A percentile compares a stretch with the other conserved stretches of the same genome.
phyloP scores from a whole-genome alignment of 2,329 filamentous ascomycete genomes.

The Aspergillus aculeatinus region DNA sequence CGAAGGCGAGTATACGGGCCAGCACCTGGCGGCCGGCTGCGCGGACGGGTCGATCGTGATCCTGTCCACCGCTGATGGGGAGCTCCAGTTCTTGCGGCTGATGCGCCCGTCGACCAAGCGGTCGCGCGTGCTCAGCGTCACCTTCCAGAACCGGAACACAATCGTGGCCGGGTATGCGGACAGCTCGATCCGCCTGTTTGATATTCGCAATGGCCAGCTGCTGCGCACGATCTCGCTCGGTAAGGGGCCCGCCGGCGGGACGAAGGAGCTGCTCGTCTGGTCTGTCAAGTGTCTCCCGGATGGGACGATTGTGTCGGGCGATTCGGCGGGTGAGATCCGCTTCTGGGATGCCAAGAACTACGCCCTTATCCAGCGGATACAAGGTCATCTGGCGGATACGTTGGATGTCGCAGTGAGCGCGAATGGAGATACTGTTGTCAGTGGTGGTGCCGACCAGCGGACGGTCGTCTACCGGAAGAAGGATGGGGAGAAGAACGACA shows the following conservation, averaged over 20 bases:
- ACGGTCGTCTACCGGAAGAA: slow-evolving; percentile 77
- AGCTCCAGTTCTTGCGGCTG: slow-evolving; percentile 75
- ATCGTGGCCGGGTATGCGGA: slow-evolving; percentile 94
- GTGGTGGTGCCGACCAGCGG: slow-evolving; percentile 85
- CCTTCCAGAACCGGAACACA: slow-evolving; percentile 79
- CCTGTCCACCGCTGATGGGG: slow-evolving; percentile 80
- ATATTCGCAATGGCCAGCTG: slow-evolving; percentile 73
- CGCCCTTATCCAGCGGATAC: slow-evolving; percentile 79
- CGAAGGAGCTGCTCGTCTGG: slow-evolving; percentile 89
- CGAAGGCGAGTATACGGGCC: slow-evolving; percentile 44
- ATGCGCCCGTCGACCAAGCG: slow-evolving; percentile 79
- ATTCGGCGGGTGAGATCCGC: slow-evolving; percentile 88
- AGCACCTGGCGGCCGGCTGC: slow-evolving; percentile 81
- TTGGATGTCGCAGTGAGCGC: slow-evolving; percentile 79
- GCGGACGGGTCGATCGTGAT: slow-evolving; percentile 87
- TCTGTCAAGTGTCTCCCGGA: slow-evolving; percentile 83
- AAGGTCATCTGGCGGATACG: slow-evolving; percentile 85
- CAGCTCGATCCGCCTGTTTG: slow-evolving; percentile 88
- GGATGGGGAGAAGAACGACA: slow-evolving; percentile 50
- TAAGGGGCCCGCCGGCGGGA: slow-evolving; percentile 70
- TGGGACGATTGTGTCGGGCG: slow-evolving; percentile 89
- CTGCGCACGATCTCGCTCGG: slow-evolving; percentile 84
- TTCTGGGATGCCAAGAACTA: slow-evolving; percentile 95
- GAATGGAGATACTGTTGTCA: slow-evolving; percentile 79
- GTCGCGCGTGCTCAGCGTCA: slow-evolving; percentile 84